Base-by-base conservation (phyloP, 202 grass and related monocot species). In the Musa balbisiana region DNA sequence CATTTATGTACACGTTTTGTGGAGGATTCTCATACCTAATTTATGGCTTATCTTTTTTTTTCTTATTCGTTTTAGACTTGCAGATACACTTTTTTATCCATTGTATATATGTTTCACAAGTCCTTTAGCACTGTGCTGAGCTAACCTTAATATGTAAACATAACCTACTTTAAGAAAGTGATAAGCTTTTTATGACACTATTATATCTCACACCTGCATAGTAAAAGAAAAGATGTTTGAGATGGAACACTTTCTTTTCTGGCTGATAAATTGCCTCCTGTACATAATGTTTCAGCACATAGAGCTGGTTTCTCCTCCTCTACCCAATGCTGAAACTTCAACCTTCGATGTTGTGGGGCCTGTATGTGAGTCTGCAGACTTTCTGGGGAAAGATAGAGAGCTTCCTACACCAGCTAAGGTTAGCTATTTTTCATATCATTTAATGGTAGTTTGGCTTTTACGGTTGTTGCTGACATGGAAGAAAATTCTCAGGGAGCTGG, bases 311-410 rank as follows among this genome's bases (percentile, higher is more conserved):
- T 91, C 86, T 19, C 87, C 92, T 14, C 81, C 88, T 51, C 65
- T 77, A 20, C 73, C 81, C 49, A 83, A 84, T 76, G 77, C 94
- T 2, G 74, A 91, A 73, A 74, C 86, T 73, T 79, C 75, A 55
- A 88, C 88, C 52, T 98, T 87, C 13, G 94, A 94, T 85, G 86
- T 98, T 72, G 94, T 98, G 1, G 91, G 94, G 26, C 94, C 94
- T 50, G 94, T 98, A 33, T 97, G 94, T n/a, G 94, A 98, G 76
- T 98, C 94, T 66, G 94, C 94, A 52, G 91, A 98, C 84, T 98
- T 98, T 67, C 83, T 98, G 43, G 94, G 91, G 11, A 92, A 98
- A 83, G 84, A 94, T 76, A 86, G 94, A 83, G 88, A 91, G 43
- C 88, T 98, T 52, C 79, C 91, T 56, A 92, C 77, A 21, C 94